Percentiles rank a stretch among this genome's conserved stretches.
Conservation (phyloP, 176 grass and related monocot genomes). For the Cenchrus americanus region DNA sequence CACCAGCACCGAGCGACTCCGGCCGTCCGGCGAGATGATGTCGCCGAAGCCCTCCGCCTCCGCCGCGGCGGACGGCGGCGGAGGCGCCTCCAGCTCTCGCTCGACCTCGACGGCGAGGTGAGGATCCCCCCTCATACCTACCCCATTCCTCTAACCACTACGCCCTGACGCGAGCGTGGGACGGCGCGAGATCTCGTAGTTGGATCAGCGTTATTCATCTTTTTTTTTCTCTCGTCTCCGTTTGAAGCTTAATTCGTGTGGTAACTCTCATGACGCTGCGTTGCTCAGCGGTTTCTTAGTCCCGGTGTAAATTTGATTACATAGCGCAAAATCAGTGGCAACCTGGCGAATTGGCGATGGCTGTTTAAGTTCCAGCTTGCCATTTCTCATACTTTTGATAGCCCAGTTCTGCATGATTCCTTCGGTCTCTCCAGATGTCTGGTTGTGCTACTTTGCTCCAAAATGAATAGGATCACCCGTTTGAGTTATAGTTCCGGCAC, state of each 20-base stretch:
- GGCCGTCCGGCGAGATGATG: constrained; percentile 43
- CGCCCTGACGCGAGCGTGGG: not conserved
- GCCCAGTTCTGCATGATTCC: not conserved
- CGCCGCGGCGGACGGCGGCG: constrained; percentile 31
- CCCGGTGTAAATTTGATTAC: not conserved
- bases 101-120: constrained; percentile 35
- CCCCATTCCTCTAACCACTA: constrained; percentile 18
- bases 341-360: not conserved
- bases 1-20: constrained; percentile 13
- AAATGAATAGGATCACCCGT: not conserved
- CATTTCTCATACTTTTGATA: not conserved
- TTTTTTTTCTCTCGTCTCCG: not conserved
- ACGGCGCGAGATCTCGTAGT: constrained; percentile 33
- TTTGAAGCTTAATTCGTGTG: constrained; percentile 3
- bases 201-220: constrained; percentile 14
- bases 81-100: constrained; percentile 30
- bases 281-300: not conserved
- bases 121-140: not conserved
- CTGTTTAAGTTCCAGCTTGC: not conserved
- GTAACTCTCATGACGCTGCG: not conserved
- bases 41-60: constrained; percentile 47
- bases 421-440: not conserved
- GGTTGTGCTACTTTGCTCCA: not conserved
- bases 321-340: not conserved
- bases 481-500: not conserved